phyloP scores from a whole-genome alignment of 495 filamentous ascomycete species.

The Xeromyces bisporus region DNA sequence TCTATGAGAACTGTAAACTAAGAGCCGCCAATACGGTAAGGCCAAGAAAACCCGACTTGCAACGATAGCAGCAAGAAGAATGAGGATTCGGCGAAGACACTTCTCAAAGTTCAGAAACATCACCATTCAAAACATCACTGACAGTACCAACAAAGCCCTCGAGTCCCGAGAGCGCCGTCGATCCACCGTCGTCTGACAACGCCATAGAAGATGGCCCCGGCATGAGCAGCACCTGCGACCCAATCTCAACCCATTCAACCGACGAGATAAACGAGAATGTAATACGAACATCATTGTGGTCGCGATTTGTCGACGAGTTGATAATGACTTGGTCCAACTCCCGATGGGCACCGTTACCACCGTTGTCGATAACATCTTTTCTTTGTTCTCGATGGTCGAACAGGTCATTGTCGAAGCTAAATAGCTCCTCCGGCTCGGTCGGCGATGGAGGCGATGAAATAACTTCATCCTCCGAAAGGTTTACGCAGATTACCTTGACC shows the following conservation, averaged over 20 bases:
- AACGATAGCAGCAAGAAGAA: no score
- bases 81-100: not conserved
- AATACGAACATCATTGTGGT: slow-evolving; percentile 38
- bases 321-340: slow-evolving; percentile 14
- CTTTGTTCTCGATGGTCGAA: slow-evolving; percentile 15
- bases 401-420: slow-evolving; percentile 43
- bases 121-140: slow-evolving; percentile 18
- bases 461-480: slow-evolving; percentile 19
- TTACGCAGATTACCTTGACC: slow-evolving; percentile 48
- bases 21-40: no score
- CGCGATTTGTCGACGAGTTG: slow-evolving; percentile 9
- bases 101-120: slow-evolving; percentile 5
- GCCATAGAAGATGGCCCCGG: slow-evolving; percentile 36
- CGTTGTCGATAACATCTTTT: not conserved
- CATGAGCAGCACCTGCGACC: slow-evolving; percentile 62
- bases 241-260: slow-evolving; percentile 74
- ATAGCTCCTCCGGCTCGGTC: slow-evolving; percentile 43
- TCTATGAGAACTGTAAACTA: no score
- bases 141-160: slow-evolving; percentile 34
- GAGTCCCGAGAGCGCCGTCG: slow-evolving; percentile 19
- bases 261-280: slow-evolving; percentile 58
- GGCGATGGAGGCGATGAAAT: slow-evolving; percentile 16
- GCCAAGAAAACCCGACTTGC: no score
- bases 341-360: slow-evolving; percentile 4
- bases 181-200: slow-evolving; percentile 14